phyloP scores from a whole-genome alignment of 352 stramenopile genomes.

The Pythium myriotylum region DNA sequence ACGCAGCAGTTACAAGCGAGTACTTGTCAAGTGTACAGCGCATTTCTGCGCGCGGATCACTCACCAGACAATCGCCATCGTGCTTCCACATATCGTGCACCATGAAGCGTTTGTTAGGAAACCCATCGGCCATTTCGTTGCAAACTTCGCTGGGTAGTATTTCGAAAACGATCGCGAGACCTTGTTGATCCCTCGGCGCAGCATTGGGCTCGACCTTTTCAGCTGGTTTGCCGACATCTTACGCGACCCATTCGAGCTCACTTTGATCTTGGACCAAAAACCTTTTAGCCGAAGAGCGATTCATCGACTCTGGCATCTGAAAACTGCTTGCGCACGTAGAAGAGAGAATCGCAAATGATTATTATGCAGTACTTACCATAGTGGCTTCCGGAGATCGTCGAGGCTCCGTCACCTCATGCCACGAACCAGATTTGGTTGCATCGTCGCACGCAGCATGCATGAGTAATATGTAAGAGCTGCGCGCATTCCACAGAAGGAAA shows the following conservation, averaged over 20 bases:
- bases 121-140: conserved; percentile 7
- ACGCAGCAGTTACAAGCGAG: neutral
- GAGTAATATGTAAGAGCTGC: no score
- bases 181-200: conserved; percentile 6
- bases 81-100: conserved; percentile 13
- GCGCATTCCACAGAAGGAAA: no score
- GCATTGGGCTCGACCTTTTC: conserved; percentile 11
- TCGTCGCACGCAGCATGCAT: no score
- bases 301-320: conserved; percentile 1
- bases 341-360: no score
- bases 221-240: conserved; percentile 13
- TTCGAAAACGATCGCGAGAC: conserved; percentile 12
- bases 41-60: conserved; percentile 4
- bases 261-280: conserved; percentile 6
- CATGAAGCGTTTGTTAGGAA: conserved; percentile 5
- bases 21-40: conserved; percentile 2
- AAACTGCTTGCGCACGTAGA: no score
- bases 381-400: no score
- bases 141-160: conserved; percentile 1
- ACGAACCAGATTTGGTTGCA: no score
- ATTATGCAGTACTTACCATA: no score
- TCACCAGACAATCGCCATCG: conserved; percentile 1
- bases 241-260: neutral
- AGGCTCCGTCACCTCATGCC: no score
- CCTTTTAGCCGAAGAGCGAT: conserved; percentile 2